Base-by-base conservation (phyloP, 108 stramenopile genomes). In the Skeletonema menzelii region DNA sequence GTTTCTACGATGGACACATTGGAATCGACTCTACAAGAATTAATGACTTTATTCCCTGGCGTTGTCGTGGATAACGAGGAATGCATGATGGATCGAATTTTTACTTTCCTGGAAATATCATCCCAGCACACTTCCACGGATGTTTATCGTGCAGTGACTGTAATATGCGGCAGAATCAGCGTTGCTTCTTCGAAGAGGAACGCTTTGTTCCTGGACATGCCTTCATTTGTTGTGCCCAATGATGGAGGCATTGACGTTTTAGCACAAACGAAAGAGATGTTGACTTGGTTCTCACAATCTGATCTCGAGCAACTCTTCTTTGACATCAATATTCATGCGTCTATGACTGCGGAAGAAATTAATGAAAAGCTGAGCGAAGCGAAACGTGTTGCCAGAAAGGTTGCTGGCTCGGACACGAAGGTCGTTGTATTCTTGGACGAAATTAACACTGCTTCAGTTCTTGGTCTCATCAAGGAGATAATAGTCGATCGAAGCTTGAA, bases 341-440 rank as follows among this genome's bases (percentile, higher is more conserved):
- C 69, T 8, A 30, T 76, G 15, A 63, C 68, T 27, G 35, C 61
- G 15, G 69, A 70, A 22, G 69, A 76, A 8, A 15, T 76, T 12
- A 42, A 56, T 20, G 40, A 15, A n/a, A 38, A 46, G 32, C 11
- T 76, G 15, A 61, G 27, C 8, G 61, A 76, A 70, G 75, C 53
- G 5, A 53, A 61, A 56, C 58, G 60, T 20, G 61, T 47, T 38
- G 69, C 75, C 1, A 62, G 26, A 15, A 76, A 70, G 46, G 60
- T 76, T 26, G 17, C 24, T 8, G 26, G 6, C 22, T 28, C 57
- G 34, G 61, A 24, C 3, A 32, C 35, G 1, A 53, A 53, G n/a
- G 42, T 76, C 5, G 68, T 76, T 15, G 61, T 70, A 0, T 76
- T 76, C 42, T 40, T 76, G 17, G 75, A 76, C 42, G 75, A 76